These are phyloP conservation scores for Ramaria sp. DNA, from an alignment of 768 basidiomycete genomes.

Conservation along the genomic window DNA sequence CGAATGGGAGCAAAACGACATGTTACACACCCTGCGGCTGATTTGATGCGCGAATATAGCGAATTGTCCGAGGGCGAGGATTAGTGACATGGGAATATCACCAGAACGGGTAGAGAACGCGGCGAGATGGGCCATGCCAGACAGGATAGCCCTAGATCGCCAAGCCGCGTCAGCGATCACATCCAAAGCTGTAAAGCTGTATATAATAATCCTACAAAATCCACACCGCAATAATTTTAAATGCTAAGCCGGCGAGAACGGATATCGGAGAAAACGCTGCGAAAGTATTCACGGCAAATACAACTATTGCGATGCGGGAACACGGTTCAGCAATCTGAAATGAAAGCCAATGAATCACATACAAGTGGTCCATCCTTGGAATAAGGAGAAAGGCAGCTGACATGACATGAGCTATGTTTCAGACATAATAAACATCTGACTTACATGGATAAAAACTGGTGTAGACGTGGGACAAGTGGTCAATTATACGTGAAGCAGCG, in stretches of 20 bases:
- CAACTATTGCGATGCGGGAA: not conserved
- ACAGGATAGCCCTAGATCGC: conserved; percentile 3
- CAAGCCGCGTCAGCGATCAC: not conserved
- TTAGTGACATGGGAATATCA: conserved; percentile 7
- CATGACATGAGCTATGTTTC: not conserved
- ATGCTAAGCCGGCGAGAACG: not conserved
- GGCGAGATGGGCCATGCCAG: conserved; percentile 3
- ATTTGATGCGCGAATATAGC: conserved; percentile 10
- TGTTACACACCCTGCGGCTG: not conserved
- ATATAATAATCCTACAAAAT: conserved; percentile 7
- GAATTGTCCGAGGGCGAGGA: conserved; percentile 9
- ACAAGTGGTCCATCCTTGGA: conserved; percentile 11
- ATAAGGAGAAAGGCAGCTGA: conserved; percentile 10
- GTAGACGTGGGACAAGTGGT: not conserved
- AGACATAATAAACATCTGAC: not conserved
- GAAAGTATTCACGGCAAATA: conserved; percentile 8
- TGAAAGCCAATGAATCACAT: not conserved
- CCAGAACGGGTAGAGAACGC: conserved; percentile 4
- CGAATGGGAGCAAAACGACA: not conserved
- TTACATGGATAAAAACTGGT: conserved; percentile 8
- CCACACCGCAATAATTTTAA: conserved; percentile 11
- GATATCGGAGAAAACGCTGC: conserved; percentile 10
- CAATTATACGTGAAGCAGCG: not conserved
- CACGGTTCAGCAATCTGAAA: not conserved
- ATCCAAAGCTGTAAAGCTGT: not conserved